Evolutionary conservation across 2,329 filamentous ascomycete species (phyloP).

Genomic region (Pleurostoma richardsiae): DNA sequence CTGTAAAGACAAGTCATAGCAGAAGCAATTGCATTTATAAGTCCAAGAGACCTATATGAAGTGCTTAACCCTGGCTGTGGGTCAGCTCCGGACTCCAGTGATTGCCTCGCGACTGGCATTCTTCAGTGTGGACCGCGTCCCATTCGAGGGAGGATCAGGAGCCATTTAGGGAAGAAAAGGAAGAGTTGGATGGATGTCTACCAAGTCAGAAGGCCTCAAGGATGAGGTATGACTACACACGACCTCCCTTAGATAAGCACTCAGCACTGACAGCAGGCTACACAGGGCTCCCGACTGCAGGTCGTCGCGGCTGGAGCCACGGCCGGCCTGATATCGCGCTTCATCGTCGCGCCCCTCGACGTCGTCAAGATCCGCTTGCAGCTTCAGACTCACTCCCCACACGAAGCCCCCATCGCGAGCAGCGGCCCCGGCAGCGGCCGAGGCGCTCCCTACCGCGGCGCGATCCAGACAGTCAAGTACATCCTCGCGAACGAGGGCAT

Average conservation of each 20-base stretch:
- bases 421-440: conserved; percentile 27
- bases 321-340: conserved; percentile 85
- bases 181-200: conserved; percentile 35
- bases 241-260: neutral
- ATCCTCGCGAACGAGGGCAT: conserved; percentile 81
- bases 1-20: too few species aligned
- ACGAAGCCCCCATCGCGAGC: conserved; percentile 61
- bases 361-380: conserved; percentile 96
- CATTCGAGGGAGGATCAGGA: too few species aligned
- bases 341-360: conserved; percentile 91
- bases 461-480: conserved; percentile 66
- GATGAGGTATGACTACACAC: conserved; percentile 44
- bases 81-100: too few species aligned
- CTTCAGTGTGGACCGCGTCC: too few species aligned
- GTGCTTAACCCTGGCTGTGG: too few species aligned
- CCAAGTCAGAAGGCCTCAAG: conserved; percentile 43
- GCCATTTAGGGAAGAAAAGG: too few species aligned
- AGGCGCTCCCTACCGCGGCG: conserved; percentile 64
- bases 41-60: too few species aligned
- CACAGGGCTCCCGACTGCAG: conserved; percentile 50
- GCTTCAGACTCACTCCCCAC: conserved; percentile 80
- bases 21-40: too few species aligned
- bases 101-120: too few species aligned
- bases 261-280: neutral
- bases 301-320: conserved; percentile 51